These are phyloP conservation scores for Solanum raphanifolium DNA, from an alignment of 257 asterid genomes.

Conservation along the genomic window DNA sequence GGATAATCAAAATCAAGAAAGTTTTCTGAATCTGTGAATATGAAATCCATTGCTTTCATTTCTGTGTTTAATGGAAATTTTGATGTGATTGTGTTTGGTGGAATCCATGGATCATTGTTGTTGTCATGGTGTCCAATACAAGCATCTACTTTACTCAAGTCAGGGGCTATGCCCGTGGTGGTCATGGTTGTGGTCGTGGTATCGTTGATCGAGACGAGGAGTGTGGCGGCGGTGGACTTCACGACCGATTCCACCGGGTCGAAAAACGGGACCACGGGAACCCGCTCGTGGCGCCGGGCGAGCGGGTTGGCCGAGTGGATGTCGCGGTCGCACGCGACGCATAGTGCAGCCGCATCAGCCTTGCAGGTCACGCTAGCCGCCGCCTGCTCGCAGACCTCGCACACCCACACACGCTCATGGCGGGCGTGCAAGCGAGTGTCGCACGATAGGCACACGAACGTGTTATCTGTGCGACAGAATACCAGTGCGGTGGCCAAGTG, in stretches of 20 bases:
- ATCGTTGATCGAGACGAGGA: constrained; percentile 1
- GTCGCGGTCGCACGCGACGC: constrained; percentile 65
- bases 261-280: constrained; percentile 55
- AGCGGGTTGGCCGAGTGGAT: constrained; percentile 78
- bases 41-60: constrained; percentile 39
- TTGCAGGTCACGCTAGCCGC: constrained; percentile 62
- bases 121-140: background rate
- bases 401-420: constrained; percentile 78
- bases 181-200: background rate
- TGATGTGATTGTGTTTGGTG: constrained; percentile 14
- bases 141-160: background rate
- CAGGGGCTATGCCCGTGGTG: background rate
- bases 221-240: constrained; percentile 28
- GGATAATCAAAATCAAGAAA: constrained; percentile 58
- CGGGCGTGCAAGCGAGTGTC: constrained; percentile 40
- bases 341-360: constrained; percentile 78
- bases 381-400: constrained; percentile 80
- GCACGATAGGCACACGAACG: constrained; percentile 55
- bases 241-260: constrained; percentile 49
- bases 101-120: constrained; percentile 25
- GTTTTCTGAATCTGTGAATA: constrained; percentile 48
- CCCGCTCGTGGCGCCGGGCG: constrained; percentile 72
- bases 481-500: constrained; percentile 49
- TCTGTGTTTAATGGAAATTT: constrained; percentile 23
- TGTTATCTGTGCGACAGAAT: constrained; percentile 55